These are phyloP conservation scores for Yarrowia galli DNA, from an alignment of 1,139 yeast species.

Conservation along the genomic window DNA sequence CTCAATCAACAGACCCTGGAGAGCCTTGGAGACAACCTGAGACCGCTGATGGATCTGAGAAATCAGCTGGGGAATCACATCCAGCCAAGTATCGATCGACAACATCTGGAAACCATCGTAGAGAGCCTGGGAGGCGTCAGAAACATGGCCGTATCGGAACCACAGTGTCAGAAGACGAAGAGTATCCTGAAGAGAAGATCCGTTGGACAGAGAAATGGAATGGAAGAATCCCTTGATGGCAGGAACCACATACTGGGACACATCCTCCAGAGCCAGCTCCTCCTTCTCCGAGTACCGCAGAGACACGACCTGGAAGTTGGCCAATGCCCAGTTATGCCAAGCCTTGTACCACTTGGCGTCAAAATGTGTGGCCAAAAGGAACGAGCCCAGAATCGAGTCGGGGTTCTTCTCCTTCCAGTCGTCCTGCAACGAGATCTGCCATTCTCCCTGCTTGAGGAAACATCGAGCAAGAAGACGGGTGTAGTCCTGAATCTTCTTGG, in stretches of 20 bases:
- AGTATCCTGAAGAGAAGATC: constrained; percentile 92
- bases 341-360: constrained; percentile 96
- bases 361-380: constrained; percentile 91
- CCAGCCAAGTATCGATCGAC: constrained; percentile 91
- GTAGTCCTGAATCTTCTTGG: constrained; percentile 79
- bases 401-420: constrained; percentile 84
- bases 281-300: constrained; percentile 51
- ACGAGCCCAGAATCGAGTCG: constrained; percentile 85
- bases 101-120: constrained; percentile 90
- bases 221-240: constrained; percentile 96
- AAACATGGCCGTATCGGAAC: constrained; percentile 94
- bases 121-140: constrained; percentile 91
- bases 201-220: constrained; percentile 84
- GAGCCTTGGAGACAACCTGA: constrained; percentile 77
- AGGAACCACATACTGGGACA: constrained; percentile 89
- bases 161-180: constrained; percentile 87
- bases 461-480: constrained; percentile 92
- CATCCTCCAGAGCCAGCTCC: constrained; percentile 47
- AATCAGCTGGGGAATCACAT: constrained; percentile 93
- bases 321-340: constrained; percentile 99
- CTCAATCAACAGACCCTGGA: constrained; percentile 82
- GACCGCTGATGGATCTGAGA: constrained; percentile 97
- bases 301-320: constrained; percentile 93
- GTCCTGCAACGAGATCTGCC: constrained; percentile 84
- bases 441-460: constrained; percentile 96